Evolutionary conservation across 129 eudicot species (phyloP).

Genomic region (Chrysanthemum lavandulifolium): DNA sequence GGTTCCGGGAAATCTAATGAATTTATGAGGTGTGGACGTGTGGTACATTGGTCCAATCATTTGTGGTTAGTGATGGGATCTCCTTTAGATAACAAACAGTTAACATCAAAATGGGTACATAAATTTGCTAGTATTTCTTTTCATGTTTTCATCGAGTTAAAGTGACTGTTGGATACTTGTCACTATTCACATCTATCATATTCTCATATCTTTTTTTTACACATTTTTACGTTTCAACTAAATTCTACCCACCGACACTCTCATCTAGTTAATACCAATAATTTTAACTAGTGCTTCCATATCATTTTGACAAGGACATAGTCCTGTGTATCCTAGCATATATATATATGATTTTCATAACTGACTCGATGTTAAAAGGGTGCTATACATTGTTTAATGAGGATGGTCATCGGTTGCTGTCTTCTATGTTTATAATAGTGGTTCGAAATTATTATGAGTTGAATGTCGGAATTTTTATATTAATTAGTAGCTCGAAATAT

Average conservation of each 20-base stretch:
- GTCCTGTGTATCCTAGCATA: background rate
- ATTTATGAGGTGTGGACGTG: background rate
- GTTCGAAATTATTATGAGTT: background rate
- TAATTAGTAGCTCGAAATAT: too few species aligned
- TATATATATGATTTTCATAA: background rate
- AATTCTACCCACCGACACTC: slow-evolving; percentile 27
- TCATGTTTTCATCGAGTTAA: too few species aligned
- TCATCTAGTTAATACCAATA: background rate
- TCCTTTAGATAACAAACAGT: background rate
- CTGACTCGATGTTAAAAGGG: slow-evolving; percentile 5
- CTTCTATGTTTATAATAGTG: background rate
- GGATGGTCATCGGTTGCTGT: slow-evolving; percentile 21
- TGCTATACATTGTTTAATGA: slow-evolving; percentile 1
- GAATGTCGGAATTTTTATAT: too few species aligned
- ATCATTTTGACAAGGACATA: background rate
- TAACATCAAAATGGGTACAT: background rate
- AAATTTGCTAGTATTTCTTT: background rate
- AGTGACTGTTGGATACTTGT: background rate
- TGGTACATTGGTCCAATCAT: slow-evolving; percentile 1
- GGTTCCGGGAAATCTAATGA: too few species aligned
- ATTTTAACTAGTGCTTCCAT: too few species aligned
- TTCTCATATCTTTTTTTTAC: background rate
- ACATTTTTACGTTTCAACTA: background rate
- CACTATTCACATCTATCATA: background rate
- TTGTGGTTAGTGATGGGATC: slow-evolving; percentile 14